Evolutionary conservation across 1,139 yeast species (phyloP).

Genomic region (Eremothecium sinecaudum): DNA sequence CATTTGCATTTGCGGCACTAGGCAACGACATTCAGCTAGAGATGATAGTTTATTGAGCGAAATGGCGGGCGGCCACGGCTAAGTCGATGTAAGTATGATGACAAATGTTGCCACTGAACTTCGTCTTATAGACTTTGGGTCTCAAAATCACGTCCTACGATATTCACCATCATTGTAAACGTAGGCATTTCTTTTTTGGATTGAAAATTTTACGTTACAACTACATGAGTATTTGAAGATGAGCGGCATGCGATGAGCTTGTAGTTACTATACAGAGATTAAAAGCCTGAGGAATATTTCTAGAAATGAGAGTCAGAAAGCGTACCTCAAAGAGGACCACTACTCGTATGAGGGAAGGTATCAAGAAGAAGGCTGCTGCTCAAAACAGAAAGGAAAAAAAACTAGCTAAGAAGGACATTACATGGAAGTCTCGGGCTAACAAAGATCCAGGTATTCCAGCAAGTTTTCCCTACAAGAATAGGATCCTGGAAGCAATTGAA

Average conservation of each 20-base stretch:
- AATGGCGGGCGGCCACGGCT: background rate
- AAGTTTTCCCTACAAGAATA: constrained; percentile 86
- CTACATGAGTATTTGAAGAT: too few relatives aligned
- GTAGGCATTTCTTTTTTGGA: background rate
- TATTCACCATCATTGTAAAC: background rate
- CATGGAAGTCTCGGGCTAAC: constrained; percentile 79
- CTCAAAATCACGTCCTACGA: constrained; percentile 1
- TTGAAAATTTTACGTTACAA: constrained; percentile 18
- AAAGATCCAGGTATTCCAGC: constrained; percentile 95
- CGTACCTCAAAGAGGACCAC: constrained; percentile 55
- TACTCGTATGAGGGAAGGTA: constrained; percentile 92
- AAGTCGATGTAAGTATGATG: too few relatives aligned
- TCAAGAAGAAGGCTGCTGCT: constrained; percentile 90
- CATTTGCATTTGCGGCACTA: constrained; percentile 19
- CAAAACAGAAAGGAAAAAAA: constrained; percentile 80
- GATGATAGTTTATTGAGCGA: background rate
- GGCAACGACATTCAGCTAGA: constrained; percentile 16
- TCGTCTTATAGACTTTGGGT: background rate
- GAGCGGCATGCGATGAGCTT: constrained; percentile 20
- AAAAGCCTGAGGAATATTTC: too few relatives aligned
- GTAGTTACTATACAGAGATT: too few relatives aligned
- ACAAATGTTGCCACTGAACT: constrained; percentile 4
- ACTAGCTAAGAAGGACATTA: constrained; percentile 72
- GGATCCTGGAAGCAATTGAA: constrained; percentile 73
- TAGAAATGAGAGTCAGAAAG: constrained; percentile 31